phyloP scores from a whole-genome alignment of 1,139 yeast species.

The Suhomyces chickasaworum region DNA sequence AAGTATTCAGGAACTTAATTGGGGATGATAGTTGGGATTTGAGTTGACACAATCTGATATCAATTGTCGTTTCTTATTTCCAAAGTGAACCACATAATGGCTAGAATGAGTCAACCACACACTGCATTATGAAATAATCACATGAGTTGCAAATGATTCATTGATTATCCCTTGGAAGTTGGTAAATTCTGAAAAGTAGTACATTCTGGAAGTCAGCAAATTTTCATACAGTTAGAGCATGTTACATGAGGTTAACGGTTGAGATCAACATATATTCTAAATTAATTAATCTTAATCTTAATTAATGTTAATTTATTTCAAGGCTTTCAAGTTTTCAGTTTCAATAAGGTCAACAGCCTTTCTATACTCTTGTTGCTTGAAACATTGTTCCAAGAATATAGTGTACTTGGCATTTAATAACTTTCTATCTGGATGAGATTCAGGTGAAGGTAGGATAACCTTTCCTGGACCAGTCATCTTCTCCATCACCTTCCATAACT shows the following conservation, averaged over 20 bases:
- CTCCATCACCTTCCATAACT: constrained; percentile 85
- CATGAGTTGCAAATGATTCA: too few relatives aligned
- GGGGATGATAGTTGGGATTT: too few relatives aligned
- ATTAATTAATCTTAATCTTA: constrained; percentile 2
- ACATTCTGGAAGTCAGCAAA: neutral
- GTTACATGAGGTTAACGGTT: neutral
- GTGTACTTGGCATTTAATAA: constrained; percentile 77
- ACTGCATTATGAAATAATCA: too few relatives aligned
- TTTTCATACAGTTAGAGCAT: too few relatives aligned
- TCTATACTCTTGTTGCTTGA: constrained; percentile 76
- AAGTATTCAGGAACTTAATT: too few relatives aligned
- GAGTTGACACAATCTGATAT: too few relatives aligned
- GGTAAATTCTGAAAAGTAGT: too few relatives aligned
- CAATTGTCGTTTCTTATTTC: neutral
- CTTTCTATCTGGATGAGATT: constrained; percentile 62
- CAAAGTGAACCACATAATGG: neutral
- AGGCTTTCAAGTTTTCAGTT: constrained; percentile 25
- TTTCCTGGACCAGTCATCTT: constrained; percentile 81
- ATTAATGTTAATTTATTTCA: too few relatives aligned
- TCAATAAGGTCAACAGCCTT: constrained; percentile 64
- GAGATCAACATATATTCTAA: neutral
- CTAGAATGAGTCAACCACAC: too few relatives aligned
- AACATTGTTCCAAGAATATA: constrained; percentile 85
- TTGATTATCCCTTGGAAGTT: too few relatives aligned
- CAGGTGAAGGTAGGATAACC: constrained; percentile 67